Conservation (phyloP, 2,329 filamentous ascomycete species). For the Sclerotinia glacialis region DNA sequence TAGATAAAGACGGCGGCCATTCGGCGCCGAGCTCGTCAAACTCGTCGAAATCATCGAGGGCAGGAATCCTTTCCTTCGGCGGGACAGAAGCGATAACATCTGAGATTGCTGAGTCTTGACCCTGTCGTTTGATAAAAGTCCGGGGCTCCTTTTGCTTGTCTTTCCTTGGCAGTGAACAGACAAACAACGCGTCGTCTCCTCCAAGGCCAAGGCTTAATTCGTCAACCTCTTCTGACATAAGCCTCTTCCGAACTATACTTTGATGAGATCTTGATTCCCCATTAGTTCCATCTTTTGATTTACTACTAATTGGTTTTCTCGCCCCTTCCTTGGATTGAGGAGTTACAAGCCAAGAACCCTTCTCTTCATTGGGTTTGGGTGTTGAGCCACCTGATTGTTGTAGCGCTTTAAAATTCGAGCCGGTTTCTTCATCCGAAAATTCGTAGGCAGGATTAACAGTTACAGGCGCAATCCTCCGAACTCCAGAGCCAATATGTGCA, state of each 20-base stretch:
- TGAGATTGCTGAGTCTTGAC: not conserved
- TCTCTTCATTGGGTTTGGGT: slow-evolving; percentile 1
- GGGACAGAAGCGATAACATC: not conserved
- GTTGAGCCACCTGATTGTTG: not conserved
- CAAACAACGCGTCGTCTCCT: slow-evolving; percentile 30
- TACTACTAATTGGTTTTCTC: not conserved
- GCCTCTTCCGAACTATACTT: not conserved
- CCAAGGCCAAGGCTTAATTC: slow-evolving; percentile 32
- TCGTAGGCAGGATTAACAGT: slow-evolving; percentile 6
- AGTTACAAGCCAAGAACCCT: not conserved
- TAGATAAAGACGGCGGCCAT: not conserved
- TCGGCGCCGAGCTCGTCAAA: slow-evolving; percentile 19
- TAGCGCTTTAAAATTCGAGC: not conserved
- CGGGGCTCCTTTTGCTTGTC: not conserved
- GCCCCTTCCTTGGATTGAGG: not conserved
- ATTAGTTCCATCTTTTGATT: not conserved
- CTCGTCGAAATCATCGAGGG: not conserved
- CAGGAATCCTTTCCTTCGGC: not conserved
- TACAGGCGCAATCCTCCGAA: slow-evolving; percentile 5
- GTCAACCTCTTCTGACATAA: slow-evolving; percentile 32
- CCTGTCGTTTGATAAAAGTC: not conserved
- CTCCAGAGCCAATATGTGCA: not conserved
- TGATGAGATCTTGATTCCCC: slow-evolving; percentile 14
- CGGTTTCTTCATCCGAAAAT: slow-evolving; percentile 22
- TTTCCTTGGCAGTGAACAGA: slow-evolving; percentile 27